Base-by-base conservation (phyloP, 1,284 basidiomycete species). In the Puccinia hordei region DNA sequence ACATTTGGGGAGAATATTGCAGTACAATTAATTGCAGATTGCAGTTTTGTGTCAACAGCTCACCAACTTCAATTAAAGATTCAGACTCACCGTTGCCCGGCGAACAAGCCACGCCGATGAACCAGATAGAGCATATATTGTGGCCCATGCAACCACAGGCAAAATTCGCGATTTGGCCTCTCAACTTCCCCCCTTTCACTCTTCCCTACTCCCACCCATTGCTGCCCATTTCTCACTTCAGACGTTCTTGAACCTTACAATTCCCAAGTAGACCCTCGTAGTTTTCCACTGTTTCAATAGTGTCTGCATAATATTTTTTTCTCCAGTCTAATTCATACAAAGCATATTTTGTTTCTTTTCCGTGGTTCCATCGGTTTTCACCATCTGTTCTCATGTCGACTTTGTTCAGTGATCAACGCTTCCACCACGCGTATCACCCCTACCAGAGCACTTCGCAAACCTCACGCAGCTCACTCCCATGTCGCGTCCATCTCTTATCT, bases 381-480 rank as follows among this genome's bases (percentile, higher is more conserved):
- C 13, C 35, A 66, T 66, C 57, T 66, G 63, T 66, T 66, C 63
- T 38, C 63, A 71, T 71, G 68, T 46, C 68, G 46, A 71, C 68
- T 71, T 49, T 71, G 46, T 1, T 71, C 1, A 53, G 44, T 49
- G 46, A 71, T 22, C 68, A 71, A 49, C 68, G 68, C 46, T 19
- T 33, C 46, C 68, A 71, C 9, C 46, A 71, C 44, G 68, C 49
- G n/a, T 71, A 53, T 15, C 68, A 71, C 46, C 68, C 68, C 30
- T 71, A 71, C 46, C 46, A 30, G 27, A 71, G 30, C 27, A 49
- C 22, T 9, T 53, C 44, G 10, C 68, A 71, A 33, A 46, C 41
- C 24, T 53, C 68, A 9, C 19, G 46, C 22, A 53, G 46, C 46
- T 46, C 35, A 41, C 22, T 66, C 24, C n/a, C 63, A 41, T 66